Evolutionary conservation across 225 moss, liverwort and hornwort species (phyloP), one percentile per base, ranked within the genome.

Genomic region (Marchantia polymorpha): DNA sequence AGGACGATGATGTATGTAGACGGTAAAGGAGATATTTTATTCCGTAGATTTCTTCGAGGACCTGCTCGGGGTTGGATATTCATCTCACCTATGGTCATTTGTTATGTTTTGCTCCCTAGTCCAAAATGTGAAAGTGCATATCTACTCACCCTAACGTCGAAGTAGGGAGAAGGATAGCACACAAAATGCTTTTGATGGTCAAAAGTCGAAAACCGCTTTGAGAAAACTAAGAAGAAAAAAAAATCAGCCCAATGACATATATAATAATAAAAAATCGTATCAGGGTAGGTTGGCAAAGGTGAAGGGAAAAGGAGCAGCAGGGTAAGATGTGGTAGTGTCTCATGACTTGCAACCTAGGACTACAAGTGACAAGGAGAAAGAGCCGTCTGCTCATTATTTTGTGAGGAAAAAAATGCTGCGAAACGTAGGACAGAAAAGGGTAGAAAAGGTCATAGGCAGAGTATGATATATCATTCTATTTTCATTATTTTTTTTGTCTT

Each of bases 401-500:
- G 39, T 16, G 17, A 60, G 19, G 4, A 60, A 16, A 17, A 16
- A 17, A 60, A 60, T 17, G 60, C 7, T 7, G 2, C 2, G 22
- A 60, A 20, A 60, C 22, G 22, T 60, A 16, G 60, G 19, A 60
- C 15, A 16, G 17, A 60, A 16, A 60, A 39, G 39, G 39, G 39
- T 39, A 39, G 39, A 39, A 39, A 39, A 39, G 39, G 2, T 39
- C 39, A 39, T 39, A 39, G 39, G 5, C 9, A 26, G 7, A 8
- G 64, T 25, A 64, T 64, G 64, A 64, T 64, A 64, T 64, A 26
- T 64, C 64, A 64, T 64, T 64, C 64, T 64, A 64, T 64, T 64
- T 25, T 10, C 26, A 26, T 10, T 64, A 26, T 39, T 39, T 39
- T 2, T 39, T 39, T 64, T 64, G 23, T 64, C 64, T 64, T 26